These are phyloP conservation scores for Larix sibirica DNA, from an alignment of 83 land plant genomes.

Conservation along the genomic window DNA sequence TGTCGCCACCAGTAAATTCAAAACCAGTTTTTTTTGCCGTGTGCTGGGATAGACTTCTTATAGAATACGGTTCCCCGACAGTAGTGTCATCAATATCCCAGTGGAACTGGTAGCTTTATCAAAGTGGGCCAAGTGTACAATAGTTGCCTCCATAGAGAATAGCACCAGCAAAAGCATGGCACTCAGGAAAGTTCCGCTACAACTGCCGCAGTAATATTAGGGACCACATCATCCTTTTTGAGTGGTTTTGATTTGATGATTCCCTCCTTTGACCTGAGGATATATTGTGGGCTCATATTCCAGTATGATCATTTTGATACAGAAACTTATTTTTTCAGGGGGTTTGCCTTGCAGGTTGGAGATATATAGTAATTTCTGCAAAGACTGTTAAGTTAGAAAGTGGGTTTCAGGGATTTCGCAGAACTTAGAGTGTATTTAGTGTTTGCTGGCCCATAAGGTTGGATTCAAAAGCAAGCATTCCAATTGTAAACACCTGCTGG, in stretches of 20 bases:
- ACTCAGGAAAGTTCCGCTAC: background rate
- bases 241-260: slow-evolving; percentile 12
- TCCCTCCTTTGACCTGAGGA: background rate
- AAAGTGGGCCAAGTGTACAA: slow-evolving; percentile 3
- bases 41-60: slow-evolving; percentile 7
- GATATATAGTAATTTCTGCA: slow-evolving; percentile 3
- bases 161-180: background rate
- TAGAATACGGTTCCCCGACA: background rate
- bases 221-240: background rate
- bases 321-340: background rate
- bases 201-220: slow-evolving; percentile 1
- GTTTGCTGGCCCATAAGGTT: background rate
- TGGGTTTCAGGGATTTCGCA: background rate
- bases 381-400: background rate
- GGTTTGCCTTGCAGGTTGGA: background rate
- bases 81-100: background rate
- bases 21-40: slow-evolving; percentile 9
- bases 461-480: background rate
- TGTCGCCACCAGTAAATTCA: background rate
- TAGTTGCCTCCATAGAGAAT: background rate
- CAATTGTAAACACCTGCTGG: slow-evolving; percentile 14
- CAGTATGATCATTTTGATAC: background rate
- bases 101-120: background rate
- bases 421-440: background rate
- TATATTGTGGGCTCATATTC: background rate